A percentile compares a stretch with the other conserved stretches of the same genome.
Conservation (phyloP, 2,329 filamentous ascomycete species). For the Talaromyces sp. region DNA sequence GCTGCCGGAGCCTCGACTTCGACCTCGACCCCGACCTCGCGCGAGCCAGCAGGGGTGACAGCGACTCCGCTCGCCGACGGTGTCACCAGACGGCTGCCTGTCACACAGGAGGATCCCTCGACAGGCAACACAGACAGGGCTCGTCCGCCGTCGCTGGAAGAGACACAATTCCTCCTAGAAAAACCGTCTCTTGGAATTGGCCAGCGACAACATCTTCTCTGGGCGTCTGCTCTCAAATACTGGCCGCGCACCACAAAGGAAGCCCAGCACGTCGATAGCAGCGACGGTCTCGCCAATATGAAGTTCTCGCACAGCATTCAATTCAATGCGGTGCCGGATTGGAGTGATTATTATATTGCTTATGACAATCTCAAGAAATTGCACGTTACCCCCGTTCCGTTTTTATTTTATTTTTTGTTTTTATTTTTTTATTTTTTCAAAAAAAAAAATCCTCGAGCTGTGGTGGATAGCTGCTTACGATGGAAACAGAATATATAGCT, state of each 20-base stretch:
- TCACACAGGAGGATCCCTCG: constrained; percentile 9
- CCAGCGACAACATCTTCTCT: constrained; percentile 22
- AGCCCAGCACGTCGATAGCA: neutral
- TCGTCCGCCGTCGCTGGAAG: neutral
- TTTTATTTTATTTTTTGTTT: no score
- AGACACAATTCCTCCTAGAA: neutral
- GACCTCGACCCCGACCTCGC: neutral
- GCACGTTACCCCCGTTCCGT: constrained; percentile 48
- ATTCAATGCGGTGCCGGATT: constrained; percentile 99
- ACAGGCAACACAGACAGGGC: neutral
- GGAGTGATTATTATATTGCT: constrained; percentile 96
- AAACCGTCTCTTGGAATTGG: neutral
- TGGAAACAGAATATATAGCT: constrained; percentile 73
- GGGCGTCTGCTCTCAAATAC: constrained; percentile 29
- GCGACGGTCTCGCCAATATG: constrained; percentile 69
- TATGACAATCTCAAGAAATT: constrained; percentile 99
- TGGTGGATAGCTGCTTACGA: constrained; percentile 2
- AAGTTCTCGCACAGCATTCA: constrained; percentile 99
- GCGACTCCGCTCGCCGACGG: constrained; percentile 1
- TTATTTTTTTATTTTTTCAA: neutral
- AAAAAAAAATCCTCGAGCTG: neutral
- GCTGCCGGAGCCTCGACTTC: neutral
- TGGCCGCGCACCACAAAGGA: constrained; percentile 14
- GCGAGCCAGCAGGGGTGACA: neutral
- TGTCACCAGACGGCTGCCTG: neutral